Percentiles rank a stretch among this genome's conserved stretches.
phyloP scores from a whole-genome alignment of 345 rosid genomes.

The Noccaea caerulescens region DNA sequence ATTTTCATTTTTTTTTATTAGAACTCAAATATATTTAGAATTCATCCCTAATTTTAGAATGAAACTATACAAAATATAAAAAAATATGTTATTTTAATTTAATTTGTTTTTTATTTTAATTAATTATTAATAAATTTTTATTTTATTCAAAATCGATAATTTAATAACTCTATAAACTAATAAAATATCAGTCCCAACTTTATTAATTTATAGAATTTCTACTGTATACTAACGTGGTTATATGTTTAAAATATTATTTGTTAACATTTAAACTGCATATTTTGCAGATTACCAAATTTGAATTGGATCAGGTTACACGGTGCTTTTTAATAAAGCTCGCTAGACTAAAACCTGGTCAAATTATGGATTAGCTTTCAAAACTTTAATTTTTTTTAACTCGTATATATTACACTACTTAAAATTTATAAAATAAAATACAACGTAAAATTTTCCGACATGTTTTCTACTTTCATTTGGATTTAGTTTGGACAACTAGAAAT shows the following conservation, averaged over 20 bases:
- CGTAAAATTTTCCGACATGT: not conserved
- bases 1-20: no score
- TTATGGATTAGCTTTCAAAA: constrained; percentile 18
- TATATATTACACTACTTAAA: not conserved
- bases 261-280: not conserved
- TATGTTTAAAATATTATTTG: constrained; percentile 5
- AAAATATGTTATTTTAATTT: no score
- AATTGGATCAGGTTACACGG: constrained; percentile 5
- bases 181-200: no score
- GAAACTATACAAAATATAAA: no score
- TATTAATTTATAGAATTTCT: no score
- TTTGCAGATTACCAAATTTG: not conserved
- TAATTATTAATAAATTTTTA: no score
- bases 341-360: constrained; percentile 13
- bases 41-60: no score
- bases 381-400: not conserved
- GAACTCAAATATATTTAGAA: no score
- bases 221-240: constrained; percentile 11
- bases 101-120: no score
- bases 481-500: not conserved
- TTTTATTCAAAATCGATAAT: no score
- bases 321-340: not conserved
- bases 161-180: no score
- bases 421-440: not conserved
- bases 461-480: constrained; percentile 3